Evolutionary conservation across 768 basidiomycete genomes (phyloP), one percentile per base, ranked within the genome.

Genomic region (Amanita brunnescens): DNA sequence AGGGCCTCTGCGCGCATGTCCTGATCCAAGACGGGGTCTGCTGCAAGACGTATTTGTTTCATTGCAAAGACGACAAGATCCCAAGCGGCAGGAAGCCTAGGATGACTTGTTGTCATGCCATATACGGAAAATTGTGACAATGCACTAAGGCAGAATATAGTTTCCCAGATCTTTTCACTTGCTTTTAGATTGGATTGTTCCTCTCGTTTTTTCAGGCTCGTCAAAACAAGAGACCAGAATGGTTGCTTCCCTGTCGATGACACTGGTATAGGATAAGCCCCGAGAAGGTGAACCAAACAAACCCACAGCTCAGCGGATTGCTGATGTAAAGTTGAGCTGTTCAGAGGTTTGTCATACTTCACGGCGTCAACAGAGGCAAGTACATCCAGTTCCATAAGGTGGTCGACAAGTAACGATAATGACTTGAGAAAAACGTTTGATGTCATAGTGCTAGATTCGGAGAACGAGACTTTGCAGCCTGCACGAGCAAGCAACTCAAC

Each of bases 121-220:
- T 68, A 63, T 5, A 70, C 59, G 1, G 84, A 85, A 68, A 95
- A 88, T 59, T 93, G 92, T 0, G 88, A 87, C 10, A 94, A 64
- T 1, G 83, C 77, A 53, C 80, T 86, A 1, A 94, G 64, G 21
- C 72, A 76, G 59, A 90, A 85, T 5, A 87, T 72, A 6, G 74
- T 69, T 33, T 72, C 74, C 87, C 92, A 94, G n/a, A 81, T 68
- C 12, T 69, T 60, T 64, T 97, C 94, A 57, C 80, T 82, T 13
- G 67, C 66, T 37, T 72, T 68, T 1, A 77, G 55, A 20, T 69
- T 65, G 18, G 72, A 65, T 4, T 61, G 61, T 10, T 64, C 55
- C 6, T 54, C 50, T 23, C 41, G 40, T 23, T 59, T 55, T 23
- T 67, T 59, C 23, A 78, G 54, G 35, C 64, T 53, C 5, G 65